A percentile compares a stretch with the other conserved stretches of the same genome.
Conservation (phyloP, 2,329 filamentous ascomycete species). For the Chalara sp. region DNA sequence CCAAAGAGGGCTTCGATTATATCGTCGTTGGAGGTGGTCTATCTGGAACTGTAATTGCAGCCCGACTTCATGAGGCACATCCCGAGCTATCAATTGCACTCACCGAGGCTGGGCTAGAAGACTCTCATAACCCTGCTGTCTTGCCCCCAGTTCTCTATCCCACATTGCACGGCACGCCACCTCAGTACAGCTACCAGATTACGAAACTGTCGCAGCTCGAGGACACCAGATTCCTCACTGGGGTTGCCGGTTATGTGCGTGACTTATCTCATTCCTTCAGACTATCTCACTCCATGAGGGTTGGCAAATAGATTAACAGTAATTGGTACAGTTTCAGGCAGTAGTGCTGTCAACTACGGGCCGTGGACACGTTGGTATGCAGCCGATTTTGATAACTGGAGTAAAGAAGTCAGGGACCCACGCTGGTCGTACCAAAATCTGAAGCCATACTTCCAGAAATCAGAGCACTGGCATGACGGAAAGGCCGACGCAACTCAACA, state of each 20-base stretch:
- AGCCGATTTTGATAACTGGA: no score
- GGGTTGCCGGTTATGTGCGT: slow-evolving; percentile 19
- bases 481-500: background rate
- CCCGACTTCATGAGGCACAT: no score
- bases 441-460: slow-evolving; percentile 34
- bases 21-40: no score
- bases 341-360: no score
- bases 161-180: slow-evolving; percentile 1
- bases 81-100: slow-evolving; percentile 5
- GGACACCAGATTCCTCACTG: slow-evolving; percentile 28
- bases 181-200: slow-evolving; percentile 21
- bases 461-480: background rate
- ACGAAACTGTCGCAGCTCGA: slow-evolving; percentile 22
- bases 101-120: slow-evolving; percentile 8
- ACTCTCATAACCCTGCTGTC: slow-evolving; percentile 4
- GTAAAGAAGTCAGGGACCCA: slow-evolving; percentile 33
- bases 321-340: no score
- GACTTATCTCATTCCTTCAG: slow-evolving; percentile 35
- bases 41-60: no score
- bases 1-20: no score
- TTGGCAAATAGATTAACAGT: no score
- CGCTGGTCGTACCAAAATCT: slow-evolving; percentile 39
- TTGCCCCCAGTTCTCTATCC: background rate
- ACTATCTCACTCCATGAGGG: no score
- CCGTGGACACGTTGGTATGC: no score